Evolutionary conservation across 1,284 basidiomycete genomes (phyloP).

Genomic region (Puccinia coronata): DNA sequence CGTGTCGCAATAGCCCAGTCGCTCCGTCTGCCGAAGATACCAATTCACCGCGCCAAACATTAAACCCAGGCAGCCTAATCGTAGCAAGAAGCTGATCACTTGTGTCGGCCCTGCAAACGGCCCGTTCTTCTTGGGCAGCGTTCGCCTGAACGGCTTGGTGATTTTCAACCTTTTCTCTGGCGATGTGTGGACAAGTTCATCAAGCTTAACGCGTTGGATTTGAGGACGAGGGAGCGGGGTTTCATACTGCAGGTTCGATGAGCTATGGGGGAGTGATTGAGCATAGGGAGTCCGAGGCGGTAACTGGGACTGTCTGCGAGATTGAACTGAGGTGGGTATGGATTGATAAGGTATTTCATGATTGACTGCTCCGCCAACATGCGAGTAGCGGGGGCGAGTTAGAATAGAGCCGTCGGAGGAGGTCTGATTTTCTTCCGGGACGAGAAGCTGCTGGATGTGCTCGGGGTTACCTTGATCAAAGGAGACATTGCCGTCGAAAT

Average conservation of each 20-base stretch:
- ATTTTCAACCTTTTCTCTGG: slow-evolving; percentile 36
- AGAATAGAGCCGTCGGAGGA: neutral
- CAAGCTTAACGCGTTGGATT: slow-evolving; percentile 39
- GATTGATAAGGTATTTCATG: neutral
- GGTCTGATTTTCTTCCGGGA: neutral
- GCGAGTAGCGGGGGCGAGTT: neutral
- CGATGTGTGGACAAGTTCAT: slow-evolving; percentile 43
- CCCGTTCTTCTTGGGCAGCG: slow-evolving; percentile 52
- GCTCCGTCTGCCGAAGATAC: slow-evolving; percentile 65
- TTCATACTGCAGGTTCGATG: slow-evolving; percentile 25
- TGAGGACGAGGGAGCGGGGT: slow-evolving; percentile 30
- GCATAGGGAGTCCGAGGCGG: slow-evolving; percentile 28
- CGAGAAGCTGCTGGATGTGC: slow-evolving; percentile 40
- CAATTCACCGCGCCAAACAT: slow-evolving; percentile 41
- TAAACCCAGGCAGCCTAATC: slow-evolving; percentile 60
- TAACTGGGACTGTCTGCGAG: slow-evolving; percentile 30
- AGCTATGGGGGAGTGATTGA: slow-evolving; percentile 5
- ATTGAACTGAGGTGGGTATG: neutral
- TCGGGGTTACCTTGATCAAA: slow-evolving; percentile 36
- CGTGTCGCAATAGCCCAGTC: slow-evolving; percentile 79
- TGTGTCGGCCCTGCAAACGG: slow-evolving; percentile 59
- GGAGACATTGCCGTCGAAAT: slow-evolving; percentile 9
- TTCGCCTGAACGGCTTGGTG: slow-evolving; percentile 49
- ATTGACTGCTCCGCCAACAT: neutral
- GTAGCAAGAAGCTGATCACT: slow-evolving; percentile 61